Conservation (phyloP, 768 basidiomycete species). For the Russula brevipes region DNA sequence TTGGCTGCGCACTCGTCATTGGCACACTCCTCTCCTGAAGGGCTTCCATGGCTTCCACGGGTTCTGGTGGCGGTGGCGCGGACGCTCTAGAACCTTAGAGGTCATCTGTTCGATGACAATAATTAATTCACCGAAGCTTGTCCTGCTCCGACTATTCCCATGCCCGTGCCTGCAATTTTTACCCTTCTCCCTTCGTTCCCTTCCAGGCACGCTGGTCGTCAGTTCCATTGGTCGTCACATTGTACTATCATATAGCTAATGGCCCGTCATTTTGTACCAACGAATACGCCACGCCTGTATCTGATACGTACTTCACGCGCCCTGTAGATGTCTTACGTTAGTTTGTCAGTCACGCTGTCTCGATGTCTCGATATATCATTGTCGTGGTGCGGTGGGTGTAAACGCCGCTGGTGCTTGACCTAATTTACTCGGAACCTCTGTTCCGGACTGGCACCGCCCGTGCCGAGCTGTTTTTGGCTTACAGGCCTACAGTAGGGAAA, state of each 20-base stretch:
- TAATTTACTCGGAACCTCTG: neutral
- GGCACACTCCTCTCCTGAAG: slow-evolving; percentile 24
- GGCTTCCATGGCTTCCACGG: neutral
- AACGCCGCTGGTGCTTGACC: too few species aligned
- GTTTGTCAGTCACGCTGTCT: too few species aligned
- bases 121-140: neutral
- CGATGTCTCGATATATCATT: too few species aligned
- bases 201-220: neutral
- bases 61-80: neutral
- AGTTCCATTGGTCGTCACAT: neutral
- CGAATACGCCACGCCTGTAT: slow-evolving; percentile 10
- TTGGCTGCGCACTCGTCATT: slow-evolving; percentile 24
- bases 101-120: neutral
- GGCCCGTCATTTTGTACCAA: neutral
- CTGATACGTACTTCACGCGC: neutral
- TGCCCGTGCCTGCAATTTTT: neutral
- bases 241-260: neutral
- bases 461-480: too few species aligned
- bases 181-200: neutral
- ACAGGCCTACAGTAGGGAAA: too few species aligned
- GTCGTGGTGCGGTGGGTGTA: neutral
- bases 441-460: too few species aligned
- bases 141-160: neutral
- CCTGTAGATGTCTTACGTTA: neutral
- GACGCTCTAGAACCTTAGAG: neutral